A percentile compares a stretch with the other conserved stretches of the same genome.
Evolutionary conservation across 305 asterid genomes (phyloP).

Genomic region (Solanum aculeatissimum): DNA sequence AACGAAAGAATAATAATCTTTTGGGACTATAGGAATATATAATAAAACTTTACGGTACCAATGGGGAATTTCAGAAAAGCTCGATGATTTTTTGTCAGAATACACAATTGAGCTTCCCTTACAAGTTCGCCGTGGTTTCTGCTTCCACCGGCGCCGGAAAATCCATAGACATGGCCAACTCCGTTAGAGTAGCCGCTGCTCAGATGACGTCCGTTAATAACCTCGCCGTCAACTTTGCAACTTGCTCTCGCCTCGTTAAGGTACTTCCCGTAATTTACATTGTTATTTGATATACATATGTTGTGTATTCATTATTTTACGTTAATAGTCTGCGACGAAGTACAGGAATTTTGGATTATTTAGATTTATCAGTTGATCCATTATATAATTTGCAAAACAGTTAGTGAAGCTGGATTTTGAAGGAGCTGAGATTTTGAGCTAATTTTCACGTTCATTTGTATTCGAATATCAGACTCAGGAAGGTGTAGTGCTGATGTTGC

Average conservation of each 20-base stretch:
- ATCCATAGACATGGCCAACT: constrained; percentile 38
- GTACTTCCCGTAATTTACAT: background rate
- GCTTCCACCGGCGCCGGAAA: constrained; percentile 11
- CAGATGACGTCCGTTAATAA: constrained; percentile 91
- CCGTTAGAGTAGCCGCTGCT: constrained; percentile 71
- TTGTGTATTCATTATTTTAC: background rate
- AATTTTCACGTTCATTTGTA: background rate
- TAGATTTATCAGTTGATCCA: background rate
- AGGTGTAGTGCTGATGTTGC: background rate
- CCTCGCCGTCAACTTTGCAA: constrained; percentile 50
- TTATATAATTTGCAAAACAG: background rate
- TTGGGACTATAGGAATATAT: background rate
- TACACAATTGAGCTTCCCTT: background rate
- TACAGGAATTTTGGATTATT: background rate
- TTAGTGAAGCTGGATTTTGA: background rate
- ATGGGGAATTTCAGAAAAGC: background rate
- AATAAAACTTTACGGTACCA: background rate
- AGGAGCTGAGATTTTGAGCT: background rate
- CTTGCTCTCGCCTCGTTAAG: constrained; percentile 78
- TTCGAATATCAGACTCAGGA: background rate
- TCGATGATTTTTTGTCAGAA: background rate
- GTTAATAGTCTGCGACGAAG: background rate
- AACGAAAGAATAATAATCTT: background rate
- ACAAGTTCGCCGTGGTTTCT: background rate
- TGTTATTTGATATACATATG: background rate